These are phyloP conservation scores for Trametes maxima DNA, from an alignment of 768 basidiomycete genomes.

Conservation along the genomic window DNA sequence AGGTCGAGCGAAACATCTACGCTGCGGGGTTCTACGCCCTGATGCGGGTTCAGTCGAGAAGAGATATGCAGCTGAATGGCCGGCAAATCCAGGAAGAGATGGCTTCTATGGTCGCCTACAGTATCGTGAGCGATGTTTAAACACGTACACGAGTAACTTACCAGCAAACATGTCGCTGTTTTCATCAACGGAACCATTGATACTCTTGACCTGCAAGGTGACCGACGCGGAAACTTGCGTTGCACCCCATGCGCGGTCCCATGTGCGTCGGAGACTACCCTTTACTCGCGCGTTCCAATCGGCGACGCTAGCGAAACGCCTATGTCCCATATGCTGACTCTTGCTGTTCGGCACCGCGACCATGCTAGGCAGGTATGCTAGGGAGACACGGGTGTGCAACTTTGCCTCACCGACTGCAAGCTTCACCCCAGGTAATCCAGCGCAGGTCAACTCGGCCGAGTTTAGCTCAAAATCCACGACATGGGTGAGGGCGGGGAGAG, in stretches of 20 bases:
- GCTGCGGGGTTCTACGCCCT: slow-evolving; percentile 57
- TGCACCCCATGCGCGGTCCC: slow-evolving; percentile 69
- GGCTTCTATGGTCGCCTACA: slow-evolving; percentile 12
- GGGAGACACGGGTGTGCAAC: slow-evolving; percentile 55
- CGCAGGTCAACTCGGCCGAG: slow-evolving; percentile 52
- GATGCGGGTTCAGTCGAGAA: slow-evolving; percentile 59
- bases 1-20: slow-evolving; percentile 48
- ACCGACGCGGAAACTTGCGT: slow-evolving; percentile 60
- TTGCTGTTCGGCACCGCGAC: slow-evolving; percentile 25
- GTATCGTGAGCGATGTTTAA: not conserved
- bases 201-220: slow-evolving; percentile 48
- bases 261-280: slow-evolving; percentile 61
- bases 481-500: slow-evolving; percentile 69
- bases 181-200: slow-evolving; percentile 39
- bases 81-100: slow-evolving; percentile 48
- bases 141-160: not conserved
- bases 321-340: slow-evolving; percentile 18
- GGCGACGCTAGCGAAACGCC: slow-evolving; percentile 48
- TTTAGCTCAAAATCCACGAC: slow-evolving; percentile 69
- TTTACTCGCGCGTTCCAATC: slow-evolving; percentile 67
- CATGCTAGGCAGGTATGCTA: slow-evolving; percentile 51
- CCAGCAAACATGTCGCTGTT: slow-evolving; percentile 15
- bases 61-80: slow-evolving; percentile 50
- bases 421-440: slow-evolving; percentile 53
- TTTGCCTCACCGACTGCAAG: slow-evolving; percentile 53